phyloP scores from a whole-genome alignment of 163 green algal species.

The Scenedesmus sp. region DNA sequence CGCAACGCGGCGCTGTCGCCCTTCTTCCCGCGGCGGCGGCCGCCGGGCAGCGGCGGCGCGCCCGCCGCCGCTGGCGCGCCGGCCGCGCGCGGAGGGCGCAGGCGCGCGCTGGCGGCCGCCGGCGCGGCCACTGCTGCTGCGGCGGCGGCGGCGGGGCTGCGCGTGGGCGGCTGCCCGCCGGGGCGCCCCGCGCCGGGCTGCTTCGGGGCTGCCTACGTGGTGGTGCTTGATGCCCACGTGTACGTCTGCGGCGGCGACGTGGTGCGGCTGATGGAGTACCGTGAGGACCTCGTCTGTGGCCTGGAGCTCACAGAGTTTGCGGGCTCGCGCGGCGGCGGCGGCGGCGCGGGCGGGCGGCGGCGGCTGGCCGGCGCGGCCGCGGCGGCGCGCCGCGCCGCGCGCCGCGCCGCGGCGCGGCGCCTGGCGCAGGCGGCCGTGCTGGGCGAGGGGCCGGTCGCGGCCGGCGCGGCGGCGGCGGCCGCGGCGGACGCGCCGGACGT shows the following conservation, averaged over 20 bases:
- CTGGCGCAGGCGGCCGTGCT: not conserved
- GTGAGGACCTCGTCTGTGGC: slow-evolving; percentile 19
- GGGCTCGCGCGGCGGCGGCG: not conserved
- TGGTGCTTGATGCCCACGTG: slow-evolving; percentile 4
- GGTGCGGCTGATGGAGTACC: slow-evolving; percentile 34
- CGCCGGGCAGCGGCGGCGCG: slow-evolving; percentile 4
- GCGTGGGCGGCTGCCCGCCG: not conserved
- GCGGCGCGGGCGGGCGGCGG: not conserved
- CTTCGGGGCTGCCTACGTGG: slow-evolving; percentile 2
- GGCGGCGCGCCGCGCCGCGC: not conserved
- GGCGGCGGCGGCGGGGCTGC: not conserved
- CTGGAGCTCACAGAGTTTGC: slow-evolving; percentile 4
- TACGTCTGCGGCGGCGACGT: slow-evolving; percentile 14
- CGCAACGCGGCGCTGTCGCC: not conserved
- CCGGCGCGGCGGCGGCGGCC: not conserved
- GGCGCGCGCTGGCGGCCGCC: not conserved
- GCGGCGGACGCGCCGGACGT: slow-evolving; percentile 5
- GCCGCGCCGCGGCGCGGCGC: not conserved
- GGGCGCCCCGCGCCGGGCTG: not conserved
- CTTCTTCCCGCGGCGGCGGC: not conserved
- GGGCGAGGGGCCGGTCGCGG: not conserved
- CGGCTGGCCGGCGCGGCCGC: no score
- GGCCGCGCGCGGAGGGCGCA: not conserved
- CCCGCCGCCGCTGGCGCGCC: not conserved
- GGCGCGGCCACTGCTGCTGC: not conserved